A percentile compares a stretch with the other conserved stretches of the same genome.
These are phyloP conservation scores for Schizochytrium sp. DNA, from an alignment of 108 stramenopile genomes.

Conservation along the genomic window DNA sequence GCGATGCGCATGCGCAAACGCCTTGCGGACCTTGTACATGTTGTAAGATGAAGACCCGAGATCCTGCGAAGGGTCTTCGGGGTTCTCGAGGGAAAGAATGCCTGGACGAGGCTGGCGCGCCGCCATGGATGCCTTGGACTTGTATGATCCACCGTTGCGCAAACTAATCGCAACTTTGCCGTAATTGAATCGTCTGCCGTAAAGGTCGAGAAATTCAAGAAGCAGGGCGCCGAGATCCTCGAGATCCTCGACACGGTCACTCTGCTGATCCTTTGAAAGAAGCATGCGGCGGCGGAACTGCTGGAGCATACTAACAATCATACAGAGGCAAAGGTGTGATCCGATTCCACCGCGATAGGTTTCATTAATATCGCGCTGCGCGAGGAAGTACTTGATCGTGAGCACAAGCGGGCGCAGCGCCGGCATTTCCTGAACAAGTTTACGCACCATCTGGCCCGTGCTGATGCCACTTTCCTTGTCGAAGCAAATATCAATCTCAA, in stretches of 20 bases:
- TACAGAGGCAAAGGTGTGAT: conserved; percentile 73
- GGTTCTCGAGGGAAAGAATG: conserved; percentile 72
- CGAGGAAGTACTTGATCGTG: conserved; percentile 81
- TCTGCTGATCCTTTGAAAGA: neutral
- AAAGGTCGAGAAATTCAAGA: conserved; percentile 82
- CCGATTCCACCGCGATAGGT: conserved; percentile 89
- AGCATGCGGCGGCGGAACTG: conserved; percentile 51
- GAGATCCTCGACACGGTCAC: neutral
- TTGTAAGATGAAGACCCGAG: conserved; percentile 67
- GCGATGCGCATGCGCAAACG: conserved; percentile 63
- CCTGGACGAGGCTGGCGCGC: conserved; percentile 58
- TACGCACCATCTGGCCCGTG: conserved; percentile 64
- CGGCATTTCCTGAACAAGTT: conserved; percentile 70
- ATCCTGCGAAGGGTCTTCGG: conserved; percentile 66
- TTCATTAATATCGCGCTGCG: conserved; percentile 77
- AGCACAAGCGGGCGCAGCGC: conserved; percentile 77
- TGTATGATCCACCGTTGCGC: conserved; percentile 69
- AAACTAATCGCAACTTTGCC: conserved; percentile 69
- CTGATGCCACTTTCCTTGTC: conserved; percentile 64
- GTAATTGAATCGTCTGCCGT: conserved; percentile 79
- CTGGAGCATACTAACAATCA: conserved; percentile 79
- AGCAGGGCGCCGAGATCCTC: conserved; percentile 69
- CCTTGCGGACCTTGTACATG: conserved; percentile 59
- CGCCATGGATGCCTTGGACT: conserved; percentile 41
- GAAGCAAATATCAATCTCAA: conserved; percentile 68